phyloP scores from a whole-genome alignment of 169 alveolate species.

The Plasmodium reichenowi region DNA sequence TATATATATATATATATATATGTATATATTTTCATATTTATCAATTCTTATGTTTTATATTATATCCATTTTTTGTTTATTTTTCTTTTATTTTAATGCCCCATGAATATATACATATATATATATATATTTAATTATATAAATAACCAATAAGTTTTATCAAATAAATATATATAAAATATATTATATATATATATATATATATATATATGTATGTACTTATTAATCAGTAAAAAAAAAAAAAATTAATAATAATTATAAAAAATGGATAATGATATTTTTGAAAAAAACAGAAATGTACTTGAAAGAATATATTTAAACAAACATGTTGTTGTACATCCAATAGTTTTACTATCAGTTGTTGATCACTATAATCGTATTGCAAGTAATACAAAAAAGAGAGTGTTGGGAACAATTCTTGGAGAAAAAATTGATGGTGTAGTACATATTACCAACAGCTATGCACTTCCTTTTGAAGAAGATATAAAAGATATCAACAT shows the following conservation, averaged over 20 bases:
- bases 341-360: slow-evolving; percentile 96
- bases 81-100: too few species aligned
- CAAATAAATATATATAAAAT: too few species aligned
- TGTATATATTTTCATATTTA: too few species aligned
- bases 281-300: slow-evolving; percentile 76
- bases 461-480: slow-evolving; percentile 99
- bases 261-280: slow-evolving; percentile 71
- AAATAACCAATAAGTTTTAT: too few species aligned
- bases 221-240: background rate
- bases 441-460: slow-evolving; percentile 97
- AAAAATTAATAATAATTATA: background rate
- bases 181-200: too few species aligned
- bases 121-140: too few species aligned
- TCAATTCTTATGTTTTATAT: too few species aligned
- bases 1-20: too few species aligned
- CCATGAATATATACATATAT: too few species aligned
- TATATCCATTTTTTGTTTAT: too few species aligned
- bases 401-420: slow-evolving; percentile 99
- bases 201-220: too few species aligned
- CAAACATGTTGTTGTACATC: slow-evolving; percentile 94
- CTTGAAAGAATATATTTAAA: slow-evolving; percentile 72
- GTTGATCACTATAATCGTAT: slow-evolving; percentile 99
- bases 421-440: slow-evolving; percentile 93
- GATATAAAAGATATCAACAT: slow-evolving; percentile 97
- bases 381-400: slow-evolving; percentile 95